Base-by-base conservation (phyloP, 164 flowering plant genomes). In the Piper longum region DNA sequence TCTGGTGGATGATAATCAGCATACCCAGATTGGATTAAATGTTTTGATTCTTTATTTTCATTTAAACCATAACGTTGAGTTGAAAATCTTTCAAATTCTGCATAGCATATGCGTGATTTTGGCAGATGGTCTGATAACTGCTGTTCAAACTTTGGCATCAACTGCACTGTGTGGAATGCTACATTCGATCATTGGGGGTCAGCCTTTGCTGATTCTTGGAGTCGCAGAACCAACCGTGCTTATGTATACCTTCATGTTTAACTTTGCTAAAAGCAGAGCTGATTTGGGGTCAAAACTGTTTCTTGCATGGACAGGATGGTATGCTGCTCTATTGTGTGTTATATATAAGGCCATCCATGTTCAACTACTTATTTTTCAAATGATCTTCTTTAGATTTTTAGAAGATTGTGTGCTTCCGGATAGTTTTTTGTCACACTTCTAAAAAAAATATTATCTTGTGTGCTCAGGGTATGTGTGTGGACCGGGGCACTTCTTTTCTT, bases 171-270 rank as follows among this genome's bases (percentile, higher is more conserved):
- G 99, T 58, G 99, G 99, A 56, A 83, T 95, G 54, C 85, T 91
- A 66, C 99, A 95, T 75, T 95, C 99, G 0, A 74, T 95, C 41
- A 71, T 95, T 9, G 99, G 99, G 44, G 99, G 99, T 55, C 99
- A 95, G 70, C 97, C 99, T 13, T 75, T 95, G 76, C 80, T 95
- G 70, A 89, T 95, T 57, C 74, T 95, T 41, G 99, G 99, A 62
- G 99, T 95, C 64, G 97, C 99, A 12, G 99, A 95, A 78, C 99
- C 99, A 2, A 95, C 99, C 43, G 99, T 95, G 16, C 82, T 95
- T 18, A 95, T 95, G 99, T 95, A 91, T 77, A 87, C 96, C 0
- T 90, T 93, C 81, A 84, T 95, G 99, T 95, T 85, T 67, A 76
- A 81, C 74, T 95, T 95, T 70, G 96, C 88, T 12, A 90, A 88